These are phyloP conservation scores for Leishmania amazonensis DNA, from an alignment of 208 protist species.

Conservation along the genomic window DNA sequence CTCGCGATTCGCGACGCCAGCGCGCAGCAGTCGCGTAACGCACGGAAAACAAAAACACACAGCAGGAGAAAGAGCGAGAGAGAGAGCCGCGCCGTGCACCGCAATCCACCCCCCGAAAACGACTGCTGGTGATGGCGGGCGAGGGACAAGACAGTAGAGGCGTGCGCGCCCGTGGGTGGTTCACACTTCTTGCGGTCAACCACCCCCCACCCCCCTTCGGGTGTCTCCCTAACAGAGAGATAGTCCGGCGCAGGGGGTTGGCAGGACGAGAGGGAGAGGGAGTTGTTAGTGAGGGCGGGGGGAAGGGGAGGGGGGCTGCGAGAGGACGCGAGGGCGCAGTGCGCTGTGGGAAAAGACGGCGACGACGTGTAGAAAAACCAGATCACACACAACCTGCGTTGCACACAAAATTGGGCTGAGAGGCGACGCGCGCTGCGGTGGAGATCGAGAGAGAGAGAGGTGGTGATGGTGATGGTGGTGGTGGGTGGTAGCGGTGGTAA, in stretches of 20 bases:
- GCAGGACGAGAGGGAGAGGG: not conserved
- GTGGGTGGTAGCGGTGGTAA: not conserved
- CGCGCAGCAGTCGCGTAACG: not conserved
- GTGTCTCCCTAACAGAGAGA: not conserved
- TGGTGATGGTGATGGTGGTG: too few species aligned
- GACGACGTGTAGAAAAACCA: too few species aligned
- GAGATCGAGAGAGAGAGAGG: not conserved
- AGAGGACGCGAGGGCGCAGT: not conserved
- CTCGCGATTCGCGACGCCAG: too few species aligned
- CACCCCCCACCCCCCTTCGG: not conserved
- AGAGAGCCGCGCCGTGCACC: not conserved
- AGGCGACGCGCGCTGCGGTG: not conserved
- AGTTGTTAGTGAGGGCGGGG: not conserved
- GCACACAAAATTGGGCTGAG: not conserved
- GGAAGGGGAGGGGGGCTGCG: not conserved
- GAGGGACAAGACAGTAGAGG: not conserved
- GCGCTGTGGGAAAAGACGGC: not conserved
- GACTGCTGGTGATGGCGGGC: not conserved
- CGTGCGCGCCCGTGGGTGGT: not conserved
- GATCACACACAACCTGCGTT: not conserved
- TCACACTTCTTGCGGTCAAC: not conserved
- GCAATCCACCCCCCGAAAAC: not conserved
- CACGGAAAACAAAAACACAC: slow-evolving; percentile 11
- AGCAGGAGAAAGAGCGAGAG: not conserved
- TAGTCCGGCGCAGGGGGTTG: not conserved